Evolutionary conservation across 2,329 filamentous ascomycete genomes (phyloP), one percentile per base, ranked within the genome.

Genomic region (Trichothecium sympodiale): DNA sequence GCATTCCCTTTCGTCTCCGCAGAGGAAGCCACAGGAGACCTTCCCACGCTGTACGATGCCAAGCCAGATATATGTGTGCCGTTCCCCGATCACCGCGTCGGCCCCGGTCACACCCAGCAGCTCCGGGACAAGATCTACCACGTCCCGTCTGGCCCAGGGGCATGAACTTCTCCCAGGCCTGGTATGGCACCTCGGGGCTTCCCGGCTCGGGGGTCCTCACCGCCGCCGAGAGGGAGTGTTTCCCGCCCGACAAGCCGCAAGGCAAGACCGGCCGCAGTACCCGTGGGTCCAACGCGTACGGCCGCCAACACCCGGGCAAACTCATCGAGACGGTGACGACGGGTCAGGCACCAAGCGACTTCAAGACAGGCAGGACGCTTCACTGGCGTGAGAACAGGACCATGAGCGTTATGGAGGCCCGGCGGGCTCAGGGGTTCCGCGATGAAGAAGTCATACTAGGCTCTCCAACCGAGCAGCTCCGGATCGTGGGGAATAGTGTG

Each of bases 401-500:
- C 0, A 46, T 84, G 0, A 77, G 69, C 0, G 53, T 89, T 3
- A 64, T 80, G 60, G 85, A 91, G 52, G 71, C 67, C 0, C 60
- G 80, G 2, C 62, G 81, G 2, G 79, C 77, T 0, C 84, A 91
- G 51, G 80, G 81, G 0, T 76, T 82, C 29, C 74, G 65, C 0
- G 81, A 89, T 37, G 43, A 76, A 5, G 84, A 89, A 38, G 68
- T 88, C 0, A 52, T 93, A 1, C 53, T 88, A 1, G 83, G 83
- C 0, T 47, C 36, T 0, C 52, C 67, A 0, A 8, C 27, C 0
- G 59, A 76, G 2, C 78, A 84, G 48, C 77, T 72, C 59, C 71
- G 67, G 37, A 73, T 84, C 15, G 64, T 88, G 0, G 85, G 85
- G 0, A 93, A 93, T 52, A 83, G 78, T 18, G 84, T 93, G 0